Base-by-base conservation (phyloP, 2,329 filamentous ascomycete species). In the Trichoderma citrinoviride region DNA sequence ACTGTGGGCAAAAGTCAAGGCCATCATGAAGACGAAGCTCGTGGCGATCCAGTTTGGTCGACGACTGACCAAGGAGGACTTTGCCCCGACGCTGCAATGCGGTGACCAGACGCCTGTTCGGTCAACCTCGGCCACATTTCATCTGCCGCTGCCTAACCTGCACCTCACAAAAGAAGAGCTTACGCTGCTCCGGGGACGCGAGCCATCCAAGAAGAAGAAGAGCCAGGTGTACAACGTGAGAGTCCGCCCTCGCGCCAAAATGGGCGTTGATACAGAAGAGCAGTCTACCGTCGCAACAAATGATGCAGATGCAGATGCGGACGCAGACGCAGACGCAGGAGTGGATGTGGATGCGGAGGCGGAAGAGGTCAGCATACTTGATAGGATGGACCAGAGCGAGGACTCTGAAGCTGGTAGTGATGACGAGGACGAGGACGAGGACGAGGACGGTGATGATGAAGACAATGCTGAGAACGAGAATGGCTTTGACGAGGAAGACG, bases 21-120 rank as follows among this genome's bases (percentile, higher is more conserved):
- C 90, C 3, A 88, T 96, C 69, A 93, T 97, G 89, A 92, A 93
- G 73, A 88, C 89, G 55, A 97, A 96, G 77, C 88, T 97, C 72
- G 82, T 88, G 12, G 84, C 85, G 1, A 84, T 93, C 53, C 82
- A 87, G 21, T 84, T 85, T 52, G 80, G 82, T 8, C 80, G 84
- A 27, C 77, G 78, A 17, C 76, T 88, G 0, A 79, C 78, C 1
- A 69, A 70, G n/a, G 66, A 71, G 40, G 77, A 79, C 57, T 79
- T 79, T 65, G 70, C 72, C 0, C 67, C 73, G 17, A 79, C 77
- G 0, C 63, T 79, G 0, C 70, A 74, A 29, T 72, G 71, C 12
- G 75, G 76, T 5, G 76, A 78, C 53, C 65, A 71, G 64, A 79
- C 76, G 14, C 76, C 77, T 1, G 66, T 72, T 8, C 71, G 72